Conservation (phyloP, 805 yeast genomes). For the Pichia sporocuriosa region DNA sequence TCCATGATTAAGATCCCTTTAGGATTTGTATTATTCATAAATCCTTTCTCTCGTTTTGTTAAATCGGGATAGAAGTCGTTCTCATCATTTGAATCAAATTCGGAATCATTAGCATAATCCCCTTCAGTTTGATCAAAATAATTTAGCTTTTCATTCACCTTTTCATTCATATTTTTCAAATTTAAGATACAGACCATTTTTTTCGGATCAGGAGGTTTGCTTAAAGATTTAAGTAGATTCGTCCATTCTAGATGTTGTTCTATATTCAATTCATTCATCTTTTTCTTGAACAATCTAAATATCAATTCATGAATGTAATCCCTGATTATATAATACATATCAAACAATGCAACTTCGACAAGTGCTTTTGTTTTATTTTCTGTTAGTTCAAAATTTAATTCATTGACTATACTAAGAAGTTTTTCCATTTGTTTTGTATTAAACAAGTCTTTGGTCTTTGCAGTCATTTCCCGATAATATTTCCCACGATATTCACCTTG, state of each 20-base stretch:
- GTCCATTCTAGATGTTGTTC: conserved; percentile 3
- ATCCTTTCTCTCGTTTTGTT: background rate
- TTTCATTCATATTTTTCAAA: background rate
- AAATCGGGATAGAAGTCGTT: conserved; percentile 1
- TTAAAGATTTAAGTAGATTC: background rate
- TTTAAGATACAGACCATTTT: conserved; percentile 4
- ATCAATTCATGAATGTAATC: conserved; percentile 2
- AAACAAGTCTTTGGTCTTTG: background rate
- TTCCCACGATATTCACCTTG: background rate
- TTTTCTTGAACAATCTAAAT: background rate
- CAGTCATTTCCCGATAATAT: background rate
- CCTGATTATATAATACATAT: background rate
- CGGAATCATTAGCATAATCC: background rate
- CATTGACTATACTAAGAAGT: background rate
- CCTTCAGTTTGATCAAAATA: background rate
- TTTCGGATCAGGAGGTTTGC: background rate
- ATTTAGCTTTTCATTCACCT: conserved; percentile 3
- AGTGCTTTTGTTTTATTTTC: background rate
- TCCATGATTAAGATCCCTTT: conserved; percentile 1
- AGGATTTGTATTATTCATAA: conserved; percentile 1
- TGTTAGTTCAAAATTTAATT: background rate
- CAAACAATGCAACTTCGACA: background rate
- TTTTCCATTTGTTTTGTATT: background rate
- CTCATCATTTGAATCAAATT: background rate
- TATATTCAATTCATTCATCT: conserved; percentile 3